A percentile compares a stretch with the other conserved stretches of the same genome.
These are phyloP conservation scores for Babesia microti DNA, from an alignment of 169 alveolate species.

Conservation along the genomic window DNA sequence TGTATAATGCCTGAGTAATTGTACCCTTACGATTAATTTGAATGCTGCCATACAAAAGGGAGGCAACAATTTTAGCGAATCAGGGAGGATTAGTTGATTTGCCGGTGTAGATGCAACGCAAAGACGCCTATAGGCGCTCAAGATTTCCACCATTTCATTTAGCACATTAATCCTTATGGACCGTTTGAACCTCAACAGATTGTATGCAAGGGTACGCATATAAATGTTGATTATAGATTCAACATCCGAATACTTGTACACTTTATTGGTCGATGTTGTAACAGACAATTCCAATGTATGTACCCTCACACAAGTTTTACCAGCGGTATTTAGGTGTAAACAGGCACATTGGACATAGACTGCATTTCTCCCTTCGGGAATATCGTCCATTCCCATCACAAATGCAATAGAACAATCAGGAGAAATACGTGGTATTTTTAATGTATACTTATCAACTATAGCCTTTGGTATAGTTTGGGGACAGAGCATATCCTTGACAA, in stretches of 20 bases:
- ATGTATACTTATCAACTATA: constrained; percentile 31
- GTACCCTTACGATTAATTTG: constrained; percentile 44
- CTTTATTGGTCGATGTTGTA: constrained; percentile 33
- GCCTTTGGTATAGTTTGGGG: constrained; percentile 49
- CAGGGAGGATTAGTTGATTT: constrained; percentile 74
- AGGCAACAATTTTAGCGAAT: constrained; percentile 66
- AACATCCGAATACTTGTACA: constrained; percentile 43
- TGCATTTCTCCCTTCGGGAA: constrained; percentile 27
- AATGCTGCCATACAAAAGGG: constrained; percentile 52
- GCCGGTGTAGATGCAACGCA: constrained; percentile 56
- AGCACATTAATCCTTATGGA: constrained; percentile 1
- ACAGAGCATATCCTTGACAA: constrained; percentile 40
- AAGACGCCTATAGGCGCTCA: constrained; percentile 19
- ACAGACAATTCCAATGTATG: constrained; percentile 46
- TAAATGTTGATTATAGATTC: constrained; percentile 46
- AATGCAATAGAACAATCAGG: constrained; percentile 55
- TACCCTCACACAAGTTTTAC: constrained; percentile 43
- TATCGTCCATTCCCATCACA: constrained; percentile 34
- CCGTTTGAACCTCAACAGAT: constrained; percentile 11
- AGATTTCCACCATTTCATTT: constrained; percentile 9
- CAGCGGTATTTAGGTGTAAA: constrained; percentile 42
- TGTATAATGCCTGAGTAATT: not conserved
- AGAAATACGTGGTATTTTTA: constrained; percentile 47
- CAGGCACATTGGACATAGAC: constrained; percentile 57
- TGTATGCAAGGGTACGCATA: constrained; percentile 38